phyloP scores from a whole-genome alignment of 768 basidiomycete species.

The Trametes coccinea region DNA sequence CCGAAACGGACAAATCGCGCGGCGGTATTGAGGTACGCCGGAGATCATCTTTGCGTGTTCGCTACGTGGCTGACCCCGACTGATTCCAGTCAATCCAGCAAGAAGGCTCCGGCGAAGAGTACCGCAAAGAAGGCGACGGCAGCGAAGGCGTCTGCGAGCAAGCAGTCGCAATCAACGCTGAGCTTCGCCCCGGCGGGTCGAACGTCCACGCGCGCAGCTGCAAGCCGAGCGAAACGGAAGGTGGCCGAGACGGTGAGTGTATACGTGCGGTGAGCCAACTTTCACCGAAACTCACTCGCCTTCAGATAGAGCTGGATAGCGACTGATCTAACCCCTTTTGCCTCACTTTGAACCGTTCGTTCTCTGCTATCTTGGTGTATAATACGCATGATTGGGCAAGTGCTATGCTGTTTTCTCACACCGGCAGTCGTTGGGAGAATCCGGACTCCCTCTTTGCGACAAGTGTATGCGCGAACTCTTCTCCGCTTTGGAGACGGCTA shows the following conservation, averaged over 20 bases:
- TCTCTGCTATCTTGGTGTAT: no score
- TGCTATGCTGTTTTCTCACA: no score
- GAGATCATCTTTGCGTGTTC: background rate
- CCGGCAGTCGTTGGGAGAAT: no score
- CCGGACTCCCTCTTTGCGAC: no score
- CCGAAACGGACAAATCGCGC: slow-evolving; percentile 65
- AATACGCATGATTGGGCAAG: no score
- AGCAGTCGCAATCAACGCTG: slow-evolving; percentile 54
- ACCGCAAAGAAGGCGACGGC: slow-evolving; percentile 49
- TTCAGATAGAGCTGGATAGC: slow-evolving; percentile 27
- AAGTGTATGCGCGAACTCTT: no score
- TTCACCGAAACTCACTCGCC: background rate
- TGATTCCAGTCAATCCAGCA: slow-evolving; percentile 34
- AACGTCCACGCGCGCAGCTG: slow-evolving; percentile 62
- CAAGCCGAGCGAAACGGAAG: slow-evolving; percentile 64
- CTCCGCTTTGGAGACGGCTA: no score
- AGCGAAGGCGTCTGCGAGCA: slow-evolving; percentile 14
- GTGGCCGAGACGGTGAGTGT: slow-evolving; percentile 48
- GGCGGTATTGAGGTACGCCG: slow-evolving; percentile 59
- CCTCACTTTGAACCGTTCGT: no score
- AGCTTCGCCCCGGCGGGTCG: slow-evolving; percentile 62
- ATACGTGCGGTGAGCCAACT: no score
- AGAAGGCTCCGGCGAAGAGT: slow-evolving; percentile 47
- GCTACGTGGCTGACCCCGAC: background rate
- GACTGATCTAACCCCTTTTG: slow-evolving; percentile 11